Percentiles rank a stretch among this genome's conserved stretches.
Evolutionary conservation across 2,329 filamentous ascomycete species (phyloP).

Genomic region (Ceratocystis diversiconidia): DNA sequence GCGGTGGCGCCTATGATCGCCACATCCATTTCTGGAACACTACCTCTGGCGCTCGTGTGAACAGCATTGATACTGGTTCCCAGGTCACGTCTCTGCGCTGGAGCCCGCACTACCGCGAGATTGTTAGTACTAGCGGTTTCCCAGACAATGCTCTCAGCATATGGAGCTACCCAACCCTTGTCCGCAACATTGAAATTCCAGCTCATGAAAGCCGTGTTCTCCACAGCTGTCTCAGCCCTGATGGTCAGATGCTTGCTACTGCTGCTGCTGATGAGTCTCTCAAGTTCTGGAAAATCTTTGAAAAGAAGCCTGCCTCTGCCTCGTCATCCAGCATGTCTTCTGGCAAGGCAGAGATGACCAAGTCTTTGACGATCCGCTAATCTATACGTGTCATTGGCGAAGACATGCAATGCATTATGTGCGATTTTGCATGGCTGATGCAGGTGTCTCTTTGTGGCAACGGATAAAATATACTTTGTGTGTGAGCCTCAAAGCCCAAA

Average conservation of each 20-base stretch:
- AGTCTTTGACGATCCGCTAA: constrained; percentile 89
- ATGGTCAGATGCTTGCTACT: constrained; percentile 95
- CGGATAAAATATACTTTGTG: neutral
- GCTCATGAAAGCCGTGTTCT: constrained; percentile 94
- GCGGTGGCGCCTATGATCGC: constrained; percentile 88
- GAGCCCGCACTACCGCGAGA: constrained; percentile 95
- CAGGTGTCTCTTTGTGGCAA: neutral
- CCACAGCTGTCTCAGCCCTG: constrained; percentile 91
- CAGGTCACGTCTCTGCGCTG: constrained; percentile 93
- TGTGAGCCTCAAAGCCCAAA: neutral
- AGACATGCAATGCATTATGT: neutral
- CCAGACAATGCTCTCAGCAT: constrained; percentile 98
- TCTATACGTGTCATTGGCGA: constrained; percentile 12
- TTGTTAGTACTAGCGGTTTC: constrained; percentile 93
- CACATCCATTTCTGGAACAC: constrained; percentile 99
- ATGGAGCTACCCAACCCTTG: constrained; percentile 95
- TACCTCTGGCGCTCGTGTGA: constrained; percentile 89
- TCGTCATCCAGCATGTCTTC: constrained; percentile 53
- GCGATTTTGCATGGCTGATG: neutral
- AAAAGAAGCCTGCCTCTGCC: constrained; percentile 78
- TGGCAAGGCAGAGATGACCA: constrained; percentile 71
- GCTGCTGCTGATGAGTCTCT: constrained; percentile 90
- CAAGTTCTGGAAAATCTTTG: constrained; percentile 99
- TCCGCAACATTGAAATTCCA: constrained; percentile 95
- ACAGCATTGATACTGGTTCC: constrained; percentile 96